Evolutionary conservation across 2,329 filamentous ascomycete species (phyloP).

Genomic region (Fusarium sp.): DNA sequence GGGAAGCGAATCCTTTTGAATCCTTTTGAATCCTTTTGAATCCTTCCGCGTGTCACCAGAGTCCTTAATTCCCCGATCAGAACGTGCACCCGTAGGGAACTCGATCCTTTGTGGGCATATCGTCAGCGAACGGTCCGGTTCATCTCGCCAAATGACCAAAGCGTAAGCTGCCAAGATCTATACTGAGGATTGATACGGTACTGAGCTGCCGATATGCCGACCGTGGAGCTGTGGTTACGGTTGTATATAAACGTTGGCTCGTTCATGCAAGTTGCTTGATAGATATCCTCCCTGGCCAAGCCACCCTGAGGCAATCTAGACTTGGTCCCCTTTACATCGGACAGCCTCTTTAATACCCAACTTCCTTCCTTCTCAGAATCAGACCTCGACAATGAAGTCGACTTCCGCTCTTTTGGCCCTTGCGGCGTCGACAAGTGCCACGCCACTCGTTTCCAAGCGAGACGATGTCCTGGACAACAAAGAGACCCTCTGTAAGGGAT

Average conservation of each 20-base stretch:
- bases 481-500: constrained; percentile 15
- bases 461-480: background rate
- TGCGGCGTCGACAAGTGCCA: background rate
- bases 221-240: background rate
- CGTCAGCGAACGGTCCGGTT: background rate
- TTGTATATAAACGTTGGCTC: background rate
- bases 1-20: background rate
- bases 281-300: background rate
- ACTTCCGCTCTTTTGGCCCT: background rate
- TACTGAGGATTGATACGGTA: background rate
- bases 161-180: background rate
- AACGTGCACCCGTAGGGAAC: background rate
- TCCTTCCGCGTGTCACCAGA: background rate
- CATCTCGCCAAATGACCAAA: background rate
- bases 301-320: background rate
- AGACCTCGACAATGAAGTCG: constrained; percentile 5
- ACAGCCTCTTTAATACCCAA: background rate
- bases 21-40: background rate
- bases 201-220: background rate
- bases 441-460: background rate
- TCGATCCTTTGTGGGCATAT: background rate
- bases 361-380: background rate
- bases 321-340: background rate
- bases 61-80: background rate
- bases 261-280: background rate